phyloP scores from a whole-genome alignment of 2,329 filamentous ascomycete species.

The Colletotrichum scovillei region DNA sequence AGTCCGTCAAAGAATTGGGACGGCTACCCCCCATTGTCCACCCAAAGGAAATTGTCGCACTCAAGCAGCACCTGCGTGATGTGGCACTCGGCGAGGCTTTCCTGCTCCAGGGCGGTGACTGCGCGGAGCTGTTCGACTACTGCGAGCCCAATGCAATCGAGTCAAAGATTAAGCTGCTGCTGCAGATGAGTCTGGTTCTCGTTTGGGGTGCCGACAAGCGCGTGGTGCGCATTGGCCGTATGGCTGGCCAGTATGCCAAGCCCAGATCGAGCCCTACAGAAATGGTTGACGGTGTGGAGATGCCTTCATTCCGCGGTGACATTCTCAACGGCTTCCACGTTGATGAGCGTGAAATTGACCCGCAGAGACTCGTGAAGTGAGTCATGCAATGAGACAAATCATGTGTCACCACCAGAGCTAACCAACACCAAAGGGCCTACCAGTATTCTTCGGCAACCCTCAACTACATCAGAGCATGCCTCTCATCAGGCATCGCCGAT shows the following conservation, averaged over 20 bases:
- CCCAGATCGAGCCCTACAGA: conserved; percentile 91
- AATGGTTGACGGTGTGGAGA: conserved; percentile 79
- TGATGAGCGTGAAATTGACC: conserved; percentile 83
- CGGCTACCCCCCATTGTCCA: conserved; percentile 83
- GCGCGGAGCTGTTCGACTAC: conserved; percentile 97
- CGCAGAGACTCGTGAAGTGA: conserved; percentile 80
- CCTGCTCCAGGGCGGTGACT: conserved; percentile 95
- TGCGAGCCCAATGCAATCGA: conserved; percentile 91
- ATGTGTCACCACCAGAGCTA: not conserved
- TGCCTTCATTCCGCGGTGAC: conserved; percentile 93
- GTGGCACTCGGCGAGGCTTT: conserved; percentile 93
- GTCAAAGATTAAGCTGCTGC: conserved; percentile 93
- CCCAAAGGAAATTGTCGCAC: conserved; percentile 80
- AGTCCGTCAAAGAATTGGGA: conserved; percentile 72
- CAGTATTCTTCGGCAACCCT: conserved; percentile 95
- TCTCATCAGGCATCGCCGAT: conserved; percentile 91
- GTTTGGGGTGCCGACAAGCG: conserved; percentile 87
- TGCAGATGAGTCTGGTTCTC: conserved; percentile 96
- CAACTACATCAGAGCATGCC: conserved; percentile 88
- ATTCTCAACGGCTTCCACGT: conserved; percentile 90
- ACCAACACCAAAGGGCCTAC: conserved; percentile 73
- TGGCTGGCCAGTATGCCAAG: conserved; percentile 98
- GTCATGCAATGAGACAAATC: conserved; percentile 34
- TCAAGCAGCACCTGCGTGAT: conserved; percentile 83
- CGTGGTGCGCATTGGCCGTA: conserved; percentile 92